phyloP scores from a whole-genome alignment of 306 rosid species.

The Lathyrus tuberosus region DNA sequence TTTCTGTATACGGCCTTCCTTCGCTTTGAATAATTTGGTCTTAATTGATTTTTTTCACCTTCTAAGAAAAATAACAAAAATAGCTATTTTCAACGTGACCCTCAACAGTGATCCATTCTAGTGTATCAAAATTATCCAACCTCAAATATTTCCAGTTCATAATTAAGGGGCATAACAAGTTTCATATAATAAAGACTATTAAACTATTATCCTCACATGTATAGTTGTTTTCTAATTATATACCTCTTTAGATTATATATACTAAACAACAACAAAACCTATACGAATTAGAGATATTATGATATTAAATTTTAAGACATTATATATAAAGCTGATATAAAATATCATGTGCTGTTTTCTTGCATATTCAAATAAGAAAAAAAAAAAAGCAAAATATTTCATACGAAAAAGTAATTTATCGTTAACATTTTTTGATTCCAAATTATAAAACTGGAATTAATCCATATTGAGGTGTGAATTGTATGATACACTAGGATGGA shows the following conservation, averaged over 20 bases:
- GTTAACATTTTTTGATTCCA: neutral
- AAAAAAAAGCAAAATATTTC: neutral
- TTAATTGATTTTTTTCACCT: neutral
- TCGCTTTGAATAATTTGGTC: neutral
- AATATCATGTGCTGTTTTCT: neutral
- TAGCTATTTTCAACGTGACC: constrained; percentile 11
- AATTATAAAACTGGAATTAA: constrained; percentile 25
- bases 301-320: neutral
- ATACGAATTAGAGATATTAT: neutral
- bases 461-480: neutral
- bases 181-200: neutral
- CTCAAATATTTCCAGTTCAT: constrained; percentile 2
- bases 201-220: neutral
- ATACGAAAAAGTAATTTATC: neutral
- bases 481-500: constrained; percentile 41
- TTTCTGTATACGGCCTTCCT: too few relatives aligned
- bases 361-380: neutral
- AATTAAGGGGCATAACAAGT: neutral
- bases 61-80: too few relatives aligned
- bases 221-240: neutral
- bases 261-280: neutral
- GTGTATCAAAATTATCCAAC: constrained; percentile 43
- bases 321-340: neutral
- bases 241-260: neutral
- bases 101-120: constrained; percentile 52